Base-by-base conservation (phyloP, 371 early-diverging fungal species). In the Dichotomocladium elegans region DNA sequence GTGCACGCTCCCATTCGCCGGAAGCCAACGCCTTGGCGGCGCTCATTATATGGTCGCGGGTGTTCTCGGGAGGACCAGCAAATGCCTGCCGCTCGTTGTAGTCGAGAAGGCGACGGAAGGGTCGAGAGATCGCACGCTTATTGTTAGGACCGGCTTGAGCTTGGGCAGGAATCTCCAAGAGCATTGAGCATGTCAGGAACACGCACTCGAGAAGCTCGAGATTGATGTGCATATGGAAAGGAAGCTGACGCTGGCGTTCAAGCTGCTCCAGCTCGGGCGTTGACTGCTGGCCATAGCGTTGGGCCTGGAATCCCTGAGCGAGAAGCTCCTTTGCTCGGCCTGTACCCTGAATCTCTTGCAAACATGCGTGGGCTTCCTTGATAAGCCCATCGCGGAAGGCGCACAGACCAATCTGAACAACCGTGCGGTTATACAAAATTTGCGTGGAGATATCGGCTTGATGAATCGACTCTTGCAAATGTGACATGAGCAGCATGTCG, bases 201-300 rank as follows among this genome's bases (percentile, higher is more conserved):
- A 93, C 92, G 68, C 93, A 95, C 80, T 99, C 99, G 37, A 99
- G 72, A 24, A 99, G 84, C 70, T 99, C 99, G 58, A 96, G 74
- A 81, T 97, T 96, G 77, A 99, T 94, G 81, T 95, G 96, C 93
- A 96, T 93, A 79, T 96, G 96, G 92, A 96, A 96, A 21, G 98
- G 99, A 60, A 98, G 80, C 80, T 92, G 95, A 46, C 96, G 85
- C 75, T 88, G 90, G 66, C 92, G 91, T 66, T 95, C 95, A 26
- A 90, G 74, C 62, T 87, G 86, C 66, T 96, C 98, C 64, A 91
- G 86, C 61, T 94, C 96, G 4, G 92, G 83, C 11, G 89, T 85
- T 54, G 84, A 77, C 47, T 80, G 60, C 53, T 77, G 78, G 33
- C 78, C 79, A 64, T 83, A 86, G 47, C 88, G 82, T 70, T 86